Evolutionary conservation across 331 rosid species (phyloP), one percentile per base, ranked within the genome.

Genomic region (Dryas integrifolia): DNA sequence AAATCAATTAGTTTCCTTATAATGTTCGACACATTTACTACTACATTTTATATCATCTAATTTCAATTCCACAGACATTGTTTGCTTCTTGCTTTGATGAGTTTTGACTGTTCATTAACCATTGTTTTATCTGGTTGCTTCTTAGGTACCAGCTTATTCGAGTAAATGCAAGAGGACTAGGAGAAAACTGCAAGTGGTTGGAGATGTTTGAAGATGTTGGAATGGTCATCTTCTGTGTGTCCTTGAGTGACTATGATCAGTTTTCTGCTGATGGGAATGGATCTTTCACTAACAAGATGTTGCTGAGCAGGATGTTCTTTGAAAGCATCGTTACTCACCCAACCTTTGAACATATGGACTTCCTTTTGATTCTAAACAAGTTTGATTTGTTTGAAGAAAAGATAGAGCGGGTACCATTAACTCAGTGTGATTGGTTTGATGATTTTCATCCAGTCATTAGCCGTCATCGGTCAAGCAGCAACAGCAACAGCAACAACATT

Each of bases 201-300:
- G 98, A 92, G 85, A 95, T 95, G 99, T 92, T 95, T 81, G 99
- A 95, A 80, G 99, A 92, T 78, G 88, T 92, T 69, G 97, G 96
- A 56, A 87, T 92, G 84, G 92, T 90, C 73, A 83, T 88, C 51
- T 92, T 95, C 85, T 92, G 99, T 60, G 96, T 92, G 69, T 69
- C 98, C 51, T 83, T 95, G 82, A 83, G 93, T 51, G 98, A 92
- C 87, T 95, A 90, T 4, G 99, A 95, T 81, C 97, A 78, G 82
- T 72, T 84, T 82, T 83, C 87, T 77, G 75, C 78, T 0, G 97
- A 92, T 41, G 89, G 81, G 49, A 85, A 79, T 74, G 96, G 97
- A 65, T 72, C 84, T 76, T 78, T 65, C 65, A 70, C 84, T 15
- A 95, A 95, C 87, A 92, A 85, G 83, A 95, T 95, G 97, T 59